Conservation (phyloP, 2,329 filamentous ascomycete genomes). For the Cylindrodendrum hubeiense region DNA sequence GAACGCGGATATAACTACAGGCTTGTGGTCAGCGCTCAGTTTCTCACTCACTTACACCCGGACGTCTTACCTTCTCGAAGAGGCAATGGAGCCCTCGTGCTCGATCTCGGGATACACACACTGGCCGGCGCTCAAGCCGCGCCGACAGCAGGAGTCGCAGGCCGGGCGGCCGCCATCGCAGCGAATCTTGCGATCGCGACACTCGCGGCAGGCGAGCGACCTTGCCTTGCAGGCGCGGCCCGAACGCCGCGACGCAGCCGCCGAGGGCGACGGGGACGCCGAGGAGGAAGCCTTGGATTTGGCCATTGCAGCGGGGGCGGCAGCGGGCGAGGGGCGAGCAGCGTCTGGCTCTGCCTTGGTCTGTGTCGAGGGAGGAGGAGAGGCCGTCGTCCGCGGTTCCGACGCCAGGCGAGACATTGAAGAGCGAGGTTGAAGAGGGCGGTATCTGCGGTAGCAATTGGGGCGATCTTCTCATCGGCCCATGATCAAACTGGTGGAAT, state of each 20-base stretch:
- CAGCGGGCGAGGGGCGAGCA: too few species aligned
- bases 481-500: neutral
- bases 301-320: too few species aligned
- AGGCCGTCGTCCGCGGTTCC: neutral
- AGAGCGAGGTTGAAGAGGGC: neutral
- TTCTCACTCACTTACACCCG: slow-evolving; percentile 15
- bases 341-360: neutral
- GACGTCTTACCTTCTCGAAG: slow-evolving; percentile 41
- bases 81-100: slow-evolving; percentile 45
- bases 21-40: neutral
- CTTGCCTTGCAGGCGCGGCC: slow-evolving; percentile 44
- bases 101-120: slow-evolving; percentile 45
- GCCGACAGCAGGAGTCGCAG: slow-evolving; percentile 43
- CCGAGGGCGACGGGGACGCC: slow-evolving; percentile 1
- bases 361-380: neutral
- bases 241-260: slow-evolving; percentile 33
- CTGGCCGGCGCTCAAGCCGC: slow-evolving; percentile 40
- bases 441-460: neutral
- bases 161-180: slow-evolving; percentile 44
- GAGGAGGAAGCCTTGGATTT: slow-evolving; percentile 9
- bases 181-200: slow-evolving; percentile 47
- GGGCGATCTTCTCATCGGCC: neutral
- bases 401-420: neutral
- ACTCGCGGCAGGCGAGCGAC: slow-evolving; percentile 44
- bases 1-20: slow-evolving; percentile 42